A percentile compares a stretch with the other conserved stretches of the same genome.
phyloP scores from a whole-genome alignment of 371 early-diverging fungal genomes.

The Mucor sp. region DNA sequence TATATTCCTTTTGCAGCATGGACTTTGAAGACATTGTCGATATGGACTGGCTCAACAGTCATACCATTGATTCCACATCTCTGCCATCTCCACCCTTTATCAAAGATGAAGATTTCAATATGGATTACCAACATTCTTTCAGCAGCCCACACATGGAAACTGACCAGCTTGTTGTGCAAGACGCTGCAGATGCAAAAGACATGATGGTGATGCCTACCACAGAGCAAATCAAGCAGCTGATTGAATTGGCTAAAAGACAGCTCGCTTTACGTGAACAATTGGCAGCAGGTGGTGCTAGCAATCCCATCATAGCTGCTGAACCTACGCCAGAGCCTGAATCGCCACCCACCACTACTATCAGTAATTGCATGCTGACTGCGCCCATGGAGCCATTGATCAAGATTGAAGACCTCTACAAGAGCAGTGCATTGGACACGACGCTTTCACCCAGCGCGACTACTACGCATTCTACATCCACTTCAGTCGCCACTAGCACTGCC shows the following conservation, averaged over 20 bases:
- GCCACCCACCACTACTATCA: background rate
- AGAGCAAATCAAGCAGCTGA: conserved; percentile 36
- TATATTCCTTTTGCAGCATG: conserved; percentile 13
- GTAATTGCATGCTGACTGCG: background rate
- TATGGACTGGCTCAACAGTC: conserved; percentile 39
- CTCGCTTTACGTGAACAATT: conserved; percentile 34
- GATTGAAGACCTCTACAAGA: background rate
- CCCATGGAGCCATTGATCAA: background rate
- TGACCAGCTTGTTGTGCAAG: background rate
- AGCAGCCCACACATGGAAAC: background rate
- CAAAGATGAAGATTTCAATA: conserved; percentile 8
- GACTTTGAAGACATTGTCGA: conserved; percentile 39
- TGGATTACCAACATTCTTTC: background rate
- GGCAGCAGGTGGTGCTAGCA: background rate
- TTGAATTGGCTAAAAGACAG: conserved; percentile 38
- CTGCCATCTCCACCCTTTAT: conserved; percentile 14
- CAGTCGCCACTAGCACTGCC: background rate
- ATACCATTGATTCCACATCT: conserved; percentile 18
- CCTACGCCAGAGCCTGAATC: conserved; percentile 21
- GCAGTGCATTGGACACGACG: background rate
- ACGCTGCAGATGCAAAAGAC: background rate
- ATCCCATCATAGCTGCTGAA: conserved; percentile 1
- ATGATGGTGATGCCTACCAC: conserved; percentile 25
- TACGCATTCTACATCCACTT: background rate
- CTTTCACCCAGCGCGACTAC: no score